Conservation (phyloP, 495 filamentous ascomycete species). For the Trichoderma gamsii region DNA sequence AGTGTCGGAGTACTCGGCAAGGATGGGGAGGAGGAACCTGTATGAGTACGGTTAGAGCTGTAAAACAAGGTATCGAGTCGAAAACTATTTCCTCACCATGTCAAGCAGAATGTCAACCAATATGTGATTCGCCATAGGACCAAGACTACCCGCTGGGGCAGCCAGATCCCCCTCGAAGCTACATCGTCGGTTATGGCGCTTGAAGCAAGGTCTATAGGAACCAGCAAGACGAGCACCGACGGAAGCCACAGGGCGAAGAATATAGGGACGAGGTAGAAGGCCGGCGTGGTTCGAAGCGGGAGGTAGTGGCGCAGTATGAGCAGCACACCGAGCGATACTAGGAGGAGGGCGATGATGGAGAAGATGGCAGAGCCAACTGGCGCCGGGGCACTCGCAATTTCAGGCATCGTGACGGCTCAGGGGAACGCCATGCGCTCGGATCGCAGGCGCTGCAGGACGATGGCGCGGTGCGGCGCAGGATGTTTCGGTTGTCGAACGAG, state of each 20-base stretch:
- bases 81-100: slow-evolving; percentile 56
- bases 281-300: slow-evolving; percentile 81
- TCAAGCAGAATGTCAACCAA: slow-evolving; percentile 92
- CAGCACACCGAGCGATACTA: slow-evolving; percentile 68
- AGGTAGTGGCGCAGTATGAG: slow-evolving; percentile 83
- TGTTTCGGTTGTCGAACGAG: background rate
- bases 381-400: slow-evolving; percentile 31
- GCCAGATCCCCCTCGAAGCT: slow-evolving; percentile 56
- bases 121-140: slow-evolving; percentile 91
- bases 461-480: background rate
- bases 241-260: slow-evolving; percentile 92
- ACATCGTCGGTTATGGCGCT: slow-evolving; percentile 63
- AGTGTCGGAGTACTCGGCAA: slow-evolving; percentile 89
- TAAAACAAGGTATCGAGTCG: background rate
- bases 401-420: slow-evolving; percentile 27
- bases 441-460: background rate
- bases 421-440: slow-evolving; percentile 4
- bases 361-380: slow-evolving; percentile 50
- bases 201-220: slow-evolving; percentile 93
- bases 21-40: slow-evolving; percentile 86
- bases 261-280: slow-evolving; percentile 83
- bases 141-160: slow-evolving; percentile 61
- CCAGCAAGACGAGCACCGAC: slow-evolving; percentile 85
- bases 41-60: background rate
- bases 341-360: slow-evolving; percentile 60